These are phyloP conservation scores for Lodderomyces elongisporus DNA, from an alignment of 1,139 yeast genomes.

Conservation along the genomic window DNA sequence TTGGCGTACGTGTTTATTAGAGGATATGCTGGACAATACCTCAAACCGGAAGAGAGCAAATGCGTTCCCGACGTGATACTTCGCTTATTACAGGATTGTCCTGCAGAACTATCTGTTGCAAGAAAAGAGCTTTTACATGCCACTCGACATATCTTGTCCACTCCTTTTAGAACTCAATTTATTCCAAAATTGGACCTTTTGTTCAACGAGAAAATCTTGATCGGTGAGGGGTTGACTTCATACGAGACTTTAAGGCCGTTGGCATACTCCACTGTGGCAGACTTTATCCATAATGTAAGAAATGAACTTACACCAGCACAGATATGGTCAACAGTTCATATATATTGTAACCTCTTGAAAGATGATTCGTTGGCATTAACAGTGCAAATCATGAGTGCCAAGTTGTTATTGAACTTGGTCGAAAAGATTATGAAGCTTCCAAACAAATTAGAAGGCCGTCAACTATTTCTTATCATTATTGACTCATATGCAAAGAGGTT, in stretches of 20 bases:
- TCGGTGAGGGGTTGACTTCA: constrained; percentile 91
- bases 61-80: constrained; percentile 83
- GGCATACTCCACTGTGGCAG: constrained; percentile 96
- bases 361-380: constrained; percentile 83
- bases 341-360: constrained; percentile 75
- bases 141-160: constrained; percentile 86
- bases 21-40: constrained; percentile 65
- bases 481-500: constrained; percentile 87
- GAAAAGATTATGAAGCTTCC: constrained; percentile 85
- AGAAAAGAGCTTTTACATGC: constrained; percentile 92
- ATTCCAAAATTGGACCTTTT: constrained; percentile 80
- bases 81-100: constrained; percentile 88
- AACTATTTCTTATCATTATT: constrained; percentile 72
- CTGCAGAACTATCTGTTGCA: constrained; percentile 90
- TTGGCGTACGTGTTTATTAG: constrained; percentile 87
- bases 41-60: constrained; percentile 59
- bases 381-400: constrained; percentile 97
- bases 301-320: constrained; percentile 78
- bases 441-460: constrained; percentile 80
- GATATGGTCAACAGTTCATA: constrained; percentile 81
- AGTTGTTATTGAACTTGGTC: constrained; percentile 76
- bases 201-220: constrained; percentile 79
- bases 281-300: constrained; percentile 88
- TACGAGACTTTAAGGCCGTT: constrained; percentile 82
- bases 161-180: constrained; percentile 78